These are phyloP conservation scores for Solanum pinnatisectum DNA, from an alignment of 257 asterid genomes.

Conservation along the genomic window DNA sequence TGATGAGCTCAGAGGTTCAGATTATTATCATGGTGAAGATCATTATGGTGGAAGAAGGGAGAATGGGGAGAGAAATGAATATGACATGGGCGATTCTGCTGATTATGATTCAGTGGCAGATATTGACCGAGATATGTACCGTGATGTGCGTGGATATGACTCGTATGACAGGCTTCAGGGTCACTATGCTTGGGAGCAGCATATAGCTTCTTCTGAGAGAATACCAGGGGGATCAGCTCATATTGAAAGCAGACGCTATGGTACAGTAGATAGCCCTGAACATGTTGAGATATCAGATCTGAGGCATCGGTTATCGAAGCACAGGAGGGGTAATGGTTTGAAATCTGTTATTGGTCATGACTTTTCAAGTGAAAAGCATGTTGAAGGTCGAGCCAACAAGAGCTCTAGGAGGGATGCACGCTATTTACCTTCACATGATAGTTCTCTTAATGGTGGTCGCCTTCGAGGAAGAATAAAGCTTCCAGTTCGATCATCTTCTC, in stretches of 20 bases:
- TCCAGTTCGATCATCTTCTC: constrained; percentile 47
- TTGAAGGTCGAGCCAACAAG: constrained; percentile 29
- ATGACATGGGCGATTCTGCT: constrained; percentile 31
- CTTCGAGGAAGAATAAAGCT: constrained; percentile 70
- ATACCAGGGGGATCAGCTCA: constrained; percentile 29
- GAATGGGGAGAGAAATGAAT: constrained; percentile 25
- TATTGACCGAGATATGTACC: constrained; percentile 40
- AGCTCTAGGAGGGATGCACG: constrained; percentile 31
- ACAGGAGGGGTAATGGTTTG: constrained; percentile 56
- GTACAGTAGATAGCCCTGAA: constrained; percentile 26
- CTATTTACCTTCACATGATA: constrained; percentile 23
- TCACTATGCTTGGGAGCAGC: constrained; percentile 51
- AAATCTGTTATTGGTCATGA: constrained; percentile 72
- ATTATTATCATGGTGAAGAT: constrained; percentile 62
- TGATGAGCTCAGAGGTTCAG: constrained; percentile 64
- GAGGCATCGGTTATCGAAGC: constrained; percentile 56
- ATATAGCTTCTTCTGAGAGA: constrained; percentile 43
- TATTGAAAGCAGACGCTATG: constrained; percentile 32
- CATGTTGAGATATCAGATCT: constrained; percentile 51
- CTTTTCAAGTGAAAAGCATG: constrained; percentile 33
- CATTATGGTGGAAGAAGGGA: constrained; percentile 50
- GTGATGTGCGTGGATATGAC: constrained; percentile 38
- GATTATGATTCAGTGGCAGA: constrained; percentile 37
- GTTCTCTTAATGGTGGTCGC: constrained; percentile 35
- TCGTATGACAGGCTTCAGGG: constrained; percentile 17